Conservation (phyloP, 805 yeast genomes). For the Metschnikowia gruessii region DNA sequence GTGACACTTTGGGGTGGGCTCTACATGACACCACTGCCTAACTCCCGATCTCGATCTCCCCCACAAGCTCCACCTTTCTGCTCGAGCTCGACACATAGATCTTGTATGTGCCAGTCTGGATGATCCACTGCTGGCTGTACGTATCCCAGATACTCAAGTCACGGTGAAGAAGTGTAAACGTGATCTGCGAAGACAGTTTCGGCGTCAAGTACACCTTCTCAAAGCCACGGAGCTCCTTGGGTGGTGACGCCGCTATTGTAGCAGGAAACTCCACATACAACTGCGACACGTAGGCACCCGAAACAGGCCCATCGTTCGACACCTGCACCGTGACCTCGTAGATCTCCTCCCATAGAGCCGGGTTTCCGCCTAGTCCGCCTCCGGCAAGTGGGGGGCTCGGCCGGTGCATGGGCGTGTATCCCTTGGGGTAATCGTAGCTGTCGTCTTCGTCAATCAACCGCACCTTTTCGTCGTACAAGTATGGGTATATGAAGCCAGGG, state of each 20-base stretch:
- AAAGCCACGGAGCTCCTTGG: slow-evolving; percentile 52
- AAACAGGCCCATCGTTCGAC: slow-evolving; percentile 45
- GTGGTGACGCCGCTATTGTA: slow-evolving; percentile 49
- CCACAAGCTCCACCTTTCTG: slow-evolving; percentile 45
- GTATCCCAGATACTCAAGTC: slow-evolving; percentile 60
- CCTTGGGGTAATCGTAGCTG: slow-evolving; percentile 37
- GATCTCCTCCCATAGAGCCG: slow-evolving; percentile 54
- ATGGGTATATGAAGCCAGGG: slow-evolving; percentile 58
- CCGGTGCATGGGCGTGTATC: slow-evolving; percentile 35
- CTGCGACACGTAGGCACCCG: slow-evolving; percentile 51
- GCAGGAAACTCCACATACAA: slow-evolving; percentile 52
- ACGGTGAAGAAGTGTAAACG: slow-evolving; percentile 47
- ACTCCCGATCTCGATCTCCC: slow-evolving; percentile 42
- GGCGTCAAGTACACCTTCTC: slow-evolving; percentile 50
- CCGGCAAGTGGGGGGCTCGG: slow-evolving; percentile 39
- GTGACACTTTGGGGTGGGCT: too few relatives aligned
- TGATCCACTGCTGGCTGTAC: slow-evolving; percentile 53
- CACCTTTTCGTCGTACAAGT: slow-evolving; percentile 39
- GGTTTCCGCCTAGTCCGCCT: slow-evolving; percentile 60
- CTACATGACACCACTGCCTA: not conserved
- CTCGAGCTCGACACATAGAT: slow-evolving; percentile 51
- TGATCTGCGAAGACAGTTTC: slow-evolving; percentile 36
- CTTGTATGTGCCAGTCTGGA: slow-evolving; percentile 53
- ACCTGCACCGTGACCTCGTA: slow-evolving; percentile 46
- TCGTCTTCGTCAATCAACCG: slow-evolving; percentile 36